Base-by-base conservation (phyloP, 2,329 filamentous ascomycete genomes). In the Penicillium sp. region DNA sequence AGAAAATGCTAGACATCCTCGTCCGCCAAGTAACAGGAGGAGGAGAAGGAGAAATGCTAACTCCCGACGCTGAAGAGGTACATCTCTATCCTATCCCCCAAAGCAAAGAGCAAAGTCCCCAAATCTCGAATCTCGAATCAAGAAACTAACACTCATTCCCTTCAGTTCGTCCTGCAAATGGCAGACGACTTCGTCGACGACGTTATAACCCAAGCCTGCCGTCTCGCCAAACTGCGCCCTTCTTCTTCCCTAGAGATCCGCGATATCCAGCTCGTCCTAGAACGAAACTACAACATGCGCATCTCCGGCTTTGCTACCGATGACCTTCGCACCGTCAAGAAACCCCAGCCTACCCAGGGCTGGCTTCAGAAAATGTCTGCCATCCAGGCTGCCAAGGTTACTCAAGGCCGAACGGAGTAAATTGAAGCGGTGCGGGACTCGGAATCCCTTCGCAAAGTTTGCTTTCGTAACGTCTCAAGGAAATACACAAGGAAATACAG, bases 311-410 rank as follows among this genome's bases (percentile, higher is more conserved):
- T 96, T 76, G 91, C 91, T 0, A 90, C 92, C 3, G 94, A 99
- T 69, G 94, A 99, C 76, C 84, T 97, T 56, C 87, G 94, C 53
- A 97, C 92, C 0, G 93, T 97, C 26, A 88, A 92, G 72, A 97
- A 97, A 79, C 89, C 95, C 49, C 89, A 94, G 71, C 94, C 94
- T 2, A 87, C 91, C 18, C 80, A 88, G 14, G 90, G 87, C 19
- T 99, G 94, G 92, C 93, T 94, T 58, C 88, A 90, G 63, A 99
- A 99, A 81, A 95, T 99, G 88, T 93, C 92, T 67, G 93, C 94
- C 21, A 89, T 99, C 14, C 92, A 96, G 76, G 93, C 92, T 1
- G 91, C 92, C 43, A 97, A 97, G 79, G 92, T 78, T 19, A 78
- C 76, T 3, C 75, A 78, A 56, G 76, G 76, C 2, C 75, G 74